Evolutionary conservation across 2,329 filamentous ascomycete species (phyloP), one percentile per base, ranked within the genome.

Genomic region (Grosmannia huntii): DNA sequence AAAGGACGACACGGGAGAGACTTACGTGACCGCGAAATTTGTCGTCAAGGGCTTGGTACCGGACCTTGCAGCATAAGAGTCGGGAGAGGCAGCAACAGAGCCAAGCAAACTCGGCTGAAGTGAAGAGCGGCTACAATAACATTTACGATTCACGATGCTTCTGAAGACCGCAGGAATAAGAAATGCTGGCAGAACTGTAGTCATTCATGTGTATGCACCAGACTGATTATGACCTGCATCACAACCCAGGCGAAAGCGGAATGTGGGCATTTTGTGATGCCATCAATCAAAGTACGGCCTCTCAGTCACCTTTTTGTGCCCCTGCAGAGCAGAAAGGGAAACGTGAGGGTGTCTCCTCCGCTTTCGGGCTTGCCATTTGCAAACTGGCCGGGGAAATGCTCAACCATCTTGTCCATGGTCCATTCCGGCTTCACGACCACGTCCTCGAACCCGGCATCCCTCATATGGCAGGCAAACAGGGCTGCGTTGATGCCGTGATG

Each of bases 391-490:
- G 73, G 68, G 58, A 73, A 73, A 27, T 67, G 71, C 65, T 80
- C 77, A 0, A 81, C 75, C 49, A 68, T 64, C 66, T 82, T 82
- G 5, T 68, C 65, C 70, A 80, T 66, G 38, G 71, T 70, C 71
- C 77, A 82, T 0, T 72, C 78, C 14, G 70, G 67, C 59, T 74
- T 69, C 1, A 81, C 74, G 10, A 65, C 66, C 0, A 79, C 75
- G 57, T 80, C 72, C 25, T 65, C 69, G 60, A 81, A 81, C 11
- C 78, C 78, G 0, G 72, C 74, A 27, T 73, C 71, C 36, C 66
- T 61, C 66, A 82, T 68, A 55, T 79, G 56, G n/a, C 54, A 63
- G 52, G 68, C 68, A 48, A 78, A 73, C 59, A 73, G 73, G 0
- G 62, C 64, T 33, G 68, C 67, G 28, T 68, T 65, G 44, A 82